Conservation (phyloP, 805 yeast species). For the Candida xiaguanensis region DNA sequence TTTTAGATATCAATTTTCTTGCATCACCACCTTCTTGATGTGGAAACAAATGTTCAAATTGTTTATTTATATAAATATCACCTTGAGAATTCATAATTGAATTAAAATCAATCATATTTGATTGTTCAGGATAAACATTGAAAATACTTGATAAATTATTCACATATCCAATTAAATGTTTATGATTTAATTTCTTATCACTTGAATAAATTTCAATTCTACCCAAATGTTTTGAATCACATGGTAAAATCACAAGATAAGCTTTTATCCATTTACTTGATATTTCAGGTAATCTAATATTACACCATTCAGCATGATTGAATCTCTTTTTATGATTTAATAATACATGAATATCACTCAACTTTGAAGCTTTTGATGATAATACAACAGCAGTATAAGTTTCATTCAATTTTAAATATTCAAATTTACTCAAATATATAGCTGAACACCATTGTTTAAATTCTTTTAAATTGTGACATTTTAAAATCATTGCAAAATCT, state of each 20-base stretch:
- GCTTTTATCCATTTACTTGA: slow-evolving; percentile 59
- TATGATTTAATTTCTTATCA: slow-evolving; percentile 43
- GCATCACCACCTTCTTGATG: slow-evolving; percentile 4
- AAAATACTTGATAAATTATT: slow-evolving; percentile 42
- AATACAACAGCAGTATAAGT: slow-evolving; percentile 63
- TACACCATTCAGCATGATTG: slow-evolving; percentile 57
- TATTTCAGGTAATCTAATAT: slow-evolving; percentile 55
- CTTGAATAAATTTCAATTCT: slow-evolving; percentile 51
- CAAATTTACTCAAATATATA: slow-evolving; percentile 52
- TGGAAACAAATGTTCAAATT: slow-evolving; percentile 31
- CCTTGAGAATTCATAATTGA: slow-evolving; percentile 56
- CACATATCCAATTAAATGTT: slow-evolving; percentile 49
- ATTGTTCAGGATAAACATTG: slow-evolving; percentile 58
- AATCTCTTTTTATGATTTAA: slow-evolving; percentile 47
- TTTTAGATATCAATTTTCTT: slow-evolving; percentile 7
- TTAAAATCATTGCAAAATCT: slow-evolving; percentile 21
- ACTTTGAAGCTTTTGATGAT: slow-evolving; percentile 52
- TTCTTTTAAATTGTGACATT: slow-evolving; percentile 19
- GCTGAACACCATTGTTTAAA: slow-evolving; percentile 44
- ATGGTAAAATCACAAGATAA: slow-evolving; percentile 47
- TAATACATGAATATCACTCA: slow-evolving; percentile 57
- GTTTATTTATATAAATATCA: slow-evolving; percentile 46
- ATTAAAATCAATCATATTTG: slow-evolving; percentile 54
- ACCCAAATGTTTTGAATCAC: slow-evolving; percentile 45
- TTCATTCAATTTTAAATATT: slow-evolving; percentile 54